These are phyloP conservation scores for Fusarium floridanum DNA, from an alignment of 2,329 filamentous ascomycete genomes.

Conservation along the genomic window DNA sequence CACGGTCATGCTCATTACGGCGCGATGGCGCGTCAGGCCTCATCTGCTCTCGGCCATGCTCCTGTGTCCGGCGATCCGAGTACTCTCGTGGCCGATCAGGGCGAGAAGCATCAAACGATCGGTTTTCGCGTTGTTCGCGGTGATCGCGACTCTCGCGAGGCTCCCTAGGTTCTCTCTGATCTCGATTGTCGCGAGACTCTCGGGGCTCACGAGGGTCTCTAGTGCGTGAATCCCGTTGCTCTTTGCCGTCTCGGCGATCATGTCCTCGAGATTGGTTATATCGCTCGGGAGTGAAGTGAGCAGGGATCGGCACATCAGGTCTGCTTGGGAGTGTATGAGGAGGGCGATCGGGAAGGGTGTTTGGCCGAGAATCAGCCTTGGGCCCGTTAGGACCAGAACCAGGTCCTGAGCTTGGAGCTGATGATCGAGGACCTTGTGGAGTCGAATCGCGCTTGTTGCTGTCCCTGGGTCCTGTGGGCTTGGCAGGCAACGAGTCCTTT, in stretches of 20 bases:
- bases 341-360: slow-evolving; percentile 54
- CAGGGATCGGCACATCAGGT: slow-evolving; percentile 69
- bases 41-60: slow-evolving; percentile 47
- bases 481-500: slow-evolving; percentile 53
- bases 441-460: slow-evolving; percentile 43
- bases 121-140: slow-evolving; percentile 53
- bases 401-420: slow-evolving; percentile 44
- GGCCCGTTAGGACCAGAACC: slow-evolving; percentile 30
- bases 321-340: slow-evolving; percentile 65
- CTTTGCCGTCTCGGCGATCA: slow-evolving; percentile 56
- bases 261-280: slow-evolving; percentile 57
- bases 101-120: slow-evolving; percentile 57
- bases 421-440: slow-evolving; percentile 39
- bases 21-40: slow-evolving; percentile 52
- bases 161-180: slow-evolving; percentile 54
- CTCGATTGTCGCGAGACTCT: slow-evolving; percentile 46
- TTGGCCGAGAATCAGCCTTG: slow-evolving; percentile 49
- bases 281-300: slow-evolving; percentile 61
- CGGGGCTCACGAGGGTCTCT: slow-evolving; percentile 50
- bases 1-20: slow-evolving; percentile 58
- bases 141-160: slow-evolving; percentile 55
- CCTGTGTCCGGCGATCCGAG: slow-evolving; percentile 58
- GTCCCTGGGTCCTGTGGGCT: slow-evolving; percentile 48
- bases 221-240: slow-evolving; percentile 51
- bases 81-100: slow-evolving; percentile 58